Base-by-base conservation (phyloP, 345 rosid species). In the Arabidopsis thaliana region DNA sequence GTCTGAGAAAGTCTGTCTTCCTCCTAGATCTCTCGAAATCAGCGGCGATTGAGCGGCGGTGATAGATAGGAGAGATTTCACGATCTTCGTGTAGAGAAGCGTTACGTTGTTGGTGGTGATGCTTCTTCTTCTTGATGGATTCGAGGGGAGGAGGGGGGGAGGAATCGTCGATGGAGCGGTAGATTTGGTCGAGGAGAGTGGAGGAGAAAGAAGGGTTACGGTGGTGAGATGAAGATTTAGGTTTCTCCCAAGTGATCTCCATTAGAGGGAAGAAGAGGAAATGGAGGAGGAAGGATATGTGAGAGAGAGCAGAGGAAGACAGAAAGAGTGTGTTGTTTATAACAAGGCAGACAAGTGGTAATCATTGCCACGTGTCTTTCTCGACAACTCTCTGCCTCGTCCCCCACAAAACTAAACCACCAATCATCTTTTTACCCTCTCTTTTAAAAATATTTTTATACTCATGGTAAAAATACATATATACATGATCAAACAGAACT, bases 191-290 rank as follows among this genome's bases (percentile, higher is more conserved):
- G 55, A 89, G 92, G 58, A 89, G 90, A 67, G 90, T 70, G 44
- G 96, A 87, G 67, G 98, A 94, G 84, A 91, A 94, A 67, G 98
- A 89, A 51, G 95, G 93, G 81, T 57, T 69, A 42, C 80, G 80
- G 60, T 74, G 51, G 67, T 85, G 82, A 71, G 78, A 16, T 4
- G 57, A 50, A 2, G 73, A 60, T 2, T 62, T 36, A 10, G 67
- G 28, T 32, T 75, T 84, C 75, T 81, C 83, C 89, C 82, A 83
- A 30, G 37, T 28, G 32, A 28, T 59, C 69, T 85, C 88, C 89
- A 87, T 86, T 28, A 28, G 60, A 33, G 52, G 40, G 62, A 13
- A 37, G 14, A 9, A 6, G 58, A 16, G 20, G 20, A 16, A 16
- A 16, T 16, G 38, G 56, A 76, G 11, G 38, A 41, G 8, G 22